Conservation (phyloP, 352 stramenopile genomes). For the Thalassiosira mediterranea region DNA sequence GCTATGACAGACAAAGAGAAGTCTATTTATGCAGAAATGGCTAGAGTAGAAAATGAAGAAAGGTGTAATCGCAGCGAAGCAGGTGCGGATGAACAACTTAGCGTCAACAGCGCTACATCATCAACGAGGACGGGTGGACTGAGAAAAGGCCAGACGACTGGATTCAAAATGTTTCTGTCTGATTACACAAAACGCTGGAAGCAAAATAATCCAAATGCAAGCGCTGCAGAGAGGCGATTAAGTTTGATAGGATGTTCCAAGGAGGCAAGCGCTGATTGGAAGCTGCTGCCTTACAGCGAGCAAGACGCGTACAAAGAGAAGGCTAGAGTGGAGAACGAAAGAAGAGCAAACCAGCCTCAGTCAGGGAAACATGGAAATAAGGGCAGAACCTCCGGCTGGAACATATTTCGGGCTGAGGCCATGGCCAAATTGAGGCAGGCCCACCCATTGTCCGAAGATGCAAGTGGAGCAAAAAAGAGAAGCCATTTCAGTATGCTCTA, state of each 20-base stretch:
- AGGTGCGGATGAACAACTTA: too few species aligned
- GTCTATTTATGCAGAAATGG: constrained; percentile 11
- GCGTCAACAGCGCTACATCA: too few species aligned
- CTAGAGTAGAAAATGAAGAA: constrained; percentile 9
- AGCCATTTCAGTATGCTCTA: background rate
- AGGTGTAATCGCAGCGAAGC: too few species aligned
- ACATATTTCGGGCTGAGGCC: background rate
- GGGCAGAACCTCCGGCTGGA: background rate
- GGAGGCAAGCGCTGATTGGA: constrained; percentile 10
- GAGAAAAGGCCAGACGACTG: constrained; percentile 12
- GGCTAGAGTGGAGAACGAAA: background rate
- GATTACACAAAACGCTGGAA: constrained; percentile 14
- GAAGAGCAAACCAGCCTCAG: background rate
- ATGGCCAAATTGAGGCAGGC: background rate
- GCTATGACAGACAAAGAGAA: constrained; percentile 10
- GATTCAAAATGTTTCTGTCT: constrained; percentile 19
- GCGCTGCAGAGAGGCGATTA: constrained; percentile 8
- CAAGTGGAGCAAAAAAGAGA: background rate
- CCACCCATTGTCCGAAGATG: background rate
- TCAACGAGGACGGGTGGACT: background rate
- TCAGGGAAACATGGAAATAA: background rate
- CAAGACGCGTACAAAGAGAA: constrained; percentile 11
- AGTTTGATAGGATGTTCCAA: background rate
- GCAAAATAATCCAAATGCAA: constrained; percentile 8
- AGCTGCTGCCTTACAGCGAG: constrained; percentile 9